Evolutionary conservation across 2,329 filamentous ascomycete species (phyloP).

Genomic region (Aspergillus pseudoviridinutans): DNA sequence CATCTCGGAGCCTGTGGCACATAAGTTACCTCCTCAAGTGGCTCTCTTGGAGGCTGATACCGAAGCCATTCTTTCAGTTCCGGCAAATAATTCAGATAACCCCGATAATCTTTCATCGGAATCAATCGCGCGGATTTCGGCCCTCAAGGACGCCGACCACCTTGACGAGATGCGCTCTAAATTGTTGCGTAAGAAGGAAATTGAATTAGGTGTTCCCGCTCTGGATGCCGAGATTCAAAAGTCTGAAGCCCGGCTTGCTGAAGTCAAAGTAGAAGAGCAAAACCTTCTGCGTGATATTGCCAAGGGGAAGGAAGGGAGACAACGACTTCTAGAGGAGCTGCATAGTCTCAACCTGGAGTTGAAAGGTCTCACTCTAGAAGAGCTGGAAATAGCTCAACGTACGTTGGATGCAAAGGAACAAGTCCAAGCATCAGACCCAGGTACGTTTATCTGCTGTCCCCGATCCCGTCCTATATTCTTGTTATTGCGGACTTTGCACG

Average conservation of each 20-base stretch:
- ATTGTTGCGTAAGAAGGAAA: slow-evolving; percentile 43
- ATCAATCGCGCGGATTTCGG: not conserved
- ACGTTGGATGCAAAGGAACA: slow-evolving; percentile 17
- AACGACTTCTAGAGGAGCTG: slow-evolving; percentile 47
- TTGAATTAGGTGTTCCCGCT: slow-evolving; percentile 46
- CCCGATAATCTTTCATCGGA: not conserved
- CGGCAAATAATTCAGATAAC: slow-evolving; percentile 1
- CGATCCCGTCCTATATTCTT: not conserved
- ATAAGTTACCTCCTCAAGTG: not conserved
- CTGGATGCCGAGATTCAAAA: slow-evolving; percentile 44
- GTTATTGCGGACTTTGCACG: not conserved
- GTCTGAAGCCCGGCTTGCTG: slow-evolving; percentile 30
- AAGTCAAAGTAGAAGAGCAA: slow-evolving; percentile 34
- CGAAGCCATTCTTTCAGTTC: not conserved
- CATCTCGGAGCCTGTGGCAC: not conserved
- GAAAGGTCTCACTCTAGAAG: slow-evolving; percentile 43
- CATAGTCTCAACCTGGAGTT: slow-evolving; percentile 47
- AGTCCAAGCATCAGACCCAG: slow-evolving; percentile 13
- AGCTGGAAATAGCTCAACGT: slow-evolving; percentile 37
- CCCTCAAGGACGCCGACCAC: slow-evolving; percentile 5
- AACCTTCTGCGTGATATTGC: slow-evolving; percentile 45
- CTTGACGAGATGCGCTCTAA: slow-evolving; percentile 35
- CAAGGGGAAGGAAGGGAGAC: slow-evolving; percentile 40
- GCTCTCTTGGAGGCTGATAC: not conserved
- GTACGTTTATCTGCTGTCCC: slow-evolving; percentile 10